phyloP scores from a whole-genome alignment of 2,329 filamentous ascomycete species.

The Cladosporium sphaerospermum region DNA sequence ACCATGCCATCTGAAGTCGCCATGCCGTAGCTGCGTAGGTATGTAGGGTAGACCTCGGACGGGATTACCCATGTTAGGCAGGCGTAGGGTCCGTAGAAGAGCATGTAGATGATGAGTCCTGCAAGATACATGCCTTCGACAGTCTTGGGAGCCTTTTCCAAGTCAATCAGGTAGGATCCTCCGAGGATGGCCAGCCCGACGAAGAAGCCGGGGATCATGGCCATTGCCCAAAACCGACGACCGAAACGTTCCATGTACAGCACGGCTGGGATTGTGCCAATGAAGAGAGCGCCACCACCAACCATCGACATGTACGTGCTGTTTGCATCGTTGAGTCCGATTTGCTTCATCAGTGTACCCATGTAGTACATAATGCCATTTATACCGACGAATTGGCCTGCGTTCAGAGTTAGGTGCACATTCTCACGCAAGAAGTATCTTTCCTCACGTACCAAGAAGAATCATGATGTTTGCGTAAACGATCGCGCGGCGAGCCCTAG shows the following conservation, averaged over 20 bases:
- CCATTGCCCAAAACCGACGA: constrained; percentile 67
- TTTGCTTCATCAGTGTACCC: constrained; percentile 56
- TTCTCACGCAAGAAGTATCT: constrained; percentile 53
- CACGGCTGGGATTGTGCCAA: constrained; percentile 28
- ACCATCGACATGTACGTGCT: constrained; percentile 65
- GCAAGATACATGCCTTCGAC: constrained; percentile 54
- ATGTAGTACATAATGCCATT: constrained; percentile 55
- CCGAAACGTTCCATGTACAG: constrained; percentile 67
- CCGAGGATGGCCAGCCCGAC: constrained; percentile 61
- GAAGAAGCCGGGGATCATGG: constrained; percentile 39
- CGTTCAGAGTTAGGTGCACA: neutral
- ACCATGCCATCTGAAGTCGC: constrained; percentile 61
- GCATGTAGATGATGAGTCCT: constrained; percentile 62
- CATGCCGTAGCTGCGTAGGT: constrained; percentile 68
- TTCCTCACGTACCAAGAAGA: constrained; percentile 63
- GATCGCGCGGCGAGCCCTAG: constrained; percentile 58
- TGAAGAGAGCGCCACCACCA: constrained; percentile 58
- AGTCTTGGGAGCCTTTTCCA: constrained; percentile 25
- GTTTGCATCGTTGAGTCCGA: constrained; percentile 58
- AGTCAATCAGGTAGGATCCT: constrained; percentile 48
- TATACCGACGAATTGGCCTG: neutral
- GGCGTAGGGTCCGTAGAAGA: constrained; percentile 55
- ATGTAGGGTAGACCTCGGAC: constrained; percentile 65
- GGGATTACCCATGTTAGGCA: constrained; percentile 37
- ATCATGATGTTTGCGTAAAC: constrained; percentile 66